A percentile compares a stretch with the other conserved stretches of the same genome.
These are phyloP conservation scores for Cinnamomum chago DNA, from an alignment of 164 flowering plant species.

Conservation along the genomic window DNA sequence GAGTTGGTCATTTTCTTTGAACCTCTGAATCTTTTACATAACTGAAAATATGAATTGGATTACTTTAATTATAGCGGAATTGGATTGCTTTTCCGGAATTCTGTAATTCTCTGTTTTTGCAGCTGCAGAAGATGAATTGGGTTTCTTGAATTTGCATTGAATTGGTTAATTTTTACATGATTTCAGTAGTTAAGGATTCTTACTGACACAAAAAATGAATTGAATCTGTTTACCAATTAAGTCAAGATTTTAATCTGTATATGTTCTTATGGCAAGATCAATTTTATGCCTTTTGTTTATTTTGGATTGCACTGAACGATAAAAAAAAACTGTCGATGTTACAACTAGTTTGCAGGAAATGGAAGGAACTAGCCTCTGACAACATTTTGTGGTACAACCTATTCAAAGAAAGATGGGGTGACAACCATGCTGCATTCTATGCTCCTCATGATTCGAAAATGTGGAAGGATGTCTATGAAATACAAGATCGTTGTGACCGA, in stretches of 20 bases:
- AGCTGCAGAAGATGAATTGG: not conserved
- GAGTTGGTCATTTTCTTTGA: not conserved
- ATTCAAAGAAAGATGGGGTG: conserved; percentile 74
- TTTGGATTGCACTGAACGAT: not conserved
- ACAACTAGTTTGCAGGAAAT: conserved; percentile 64
- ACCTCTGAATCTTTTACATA: not conserved
- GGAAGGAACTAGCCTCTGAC: conserved; percentile 59
- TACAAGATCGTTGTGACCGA: conserved; percentile 74
- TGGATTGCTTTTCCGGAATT: not conserved
- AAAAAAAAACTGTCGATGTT: conserved; percentile 12
- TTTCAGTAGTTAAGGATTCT: too few species aligned
- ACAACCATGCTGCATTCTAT: conserved; percentile 44
- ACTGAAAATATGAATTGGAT: not conserved
- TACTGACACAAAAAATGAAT: too few species aligned
- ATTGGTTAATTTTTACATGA: not conserved
- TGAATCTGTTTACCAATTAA: not conserved
- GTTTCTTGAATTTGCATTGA: not conserved
- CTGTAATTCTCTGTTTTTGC: not conserved
- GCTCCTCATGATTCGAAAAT: conserved; percentile 41
- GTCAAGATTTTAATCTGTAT: not conserved
- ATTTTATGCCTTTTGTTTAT: not conserved
- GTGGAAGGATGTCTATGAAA: conserved; percentile 70
- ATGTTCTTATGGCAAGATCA: not conserved
- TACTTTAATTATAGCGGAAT: not conserved
- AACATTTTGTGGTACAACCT: conserved; percentile 58